Evolutionary conservation across 345 rosid species (phyloP).

Genomic region (Corchorus capsularis): DNA sequence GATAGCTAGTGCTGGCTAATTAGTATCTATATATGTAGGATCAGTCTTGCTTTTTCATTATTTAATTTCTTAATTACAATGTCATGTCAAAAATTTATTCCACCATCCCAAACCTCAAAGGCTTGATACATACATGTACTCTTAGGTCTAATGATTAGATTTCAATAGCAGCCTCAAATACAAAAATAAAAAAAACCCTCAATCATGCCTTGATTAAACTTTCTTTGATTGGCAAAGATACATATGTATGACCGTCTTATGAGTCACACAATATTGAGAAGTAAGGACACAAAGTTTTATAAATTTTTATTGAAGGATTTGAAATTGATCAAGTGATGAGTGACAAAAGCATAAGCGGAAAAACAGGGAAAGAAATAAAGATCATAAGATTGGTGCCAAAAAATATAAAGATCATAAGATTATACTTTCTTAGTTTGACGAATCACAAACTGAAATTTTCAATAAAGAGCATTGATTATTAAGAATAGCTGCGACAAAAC

Average conservation of each 20-base stretch:
- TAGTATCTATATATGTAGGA: no score
- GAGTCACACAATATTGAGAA: constrained; percentile 2
- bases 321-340: not conserved
- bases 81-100: no score
- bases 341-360: not conserved
- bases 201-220: not conserved
- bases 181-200: no score
- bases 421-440: not conserved
- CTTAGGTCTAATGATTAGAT: no score
- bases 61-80: no score
- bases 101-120: not conserved
- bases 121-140: no score
- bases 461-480: not conserved
- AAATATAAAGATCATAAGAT: not conserved
- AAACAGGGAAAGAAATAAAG: not conserved
- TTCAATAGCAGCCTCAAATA: no score
- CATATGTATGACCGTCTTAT: not conserved
- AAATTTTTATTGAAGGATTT: not conserved
- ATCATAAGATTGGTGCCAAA: not conserved
- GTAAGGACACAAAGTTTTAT: constrained; percentile 5
- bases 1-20: no score
- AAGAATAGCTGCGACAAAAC: no score
- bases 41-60: no score
- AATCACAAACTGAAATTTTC: not conserved
- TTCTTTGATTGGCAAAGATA: constrained; percentile 5